These are phyloP conservation scores for Alternaria postmessia DNA, from an alignment of 2,329 filamentous ascomycete genomes.

Conservation along the genomic window DNA sequence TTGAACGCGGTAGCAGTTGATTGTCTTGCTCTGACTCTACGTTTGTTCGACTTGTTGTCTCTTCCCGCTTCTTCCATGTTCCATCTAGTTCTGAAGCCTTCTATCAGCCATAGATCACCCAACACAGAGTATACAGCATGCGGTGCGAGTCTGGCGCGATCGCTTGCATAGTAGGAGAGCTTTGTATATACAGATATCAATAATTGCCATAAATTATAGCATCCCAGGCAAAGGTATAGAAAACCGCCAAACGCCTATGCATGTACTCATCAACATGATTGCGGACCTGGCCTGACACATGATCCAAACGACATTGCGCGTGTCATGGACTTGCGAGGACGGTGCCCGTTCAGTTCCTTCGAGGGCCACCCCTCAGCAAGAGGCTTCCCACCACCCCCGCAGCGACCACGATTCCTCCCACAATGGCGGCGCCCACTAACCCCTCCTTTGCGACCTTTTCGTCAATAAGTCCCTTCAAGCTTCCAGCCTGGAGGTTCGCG, in stretches of 20 bases:
- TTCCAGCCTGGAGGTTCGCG: conserved; percentile 86
- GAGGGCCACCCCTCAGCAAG: conserved; percentile 74
- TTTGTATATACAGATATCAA: conserved; percentile 17
- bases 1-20: conserved; percentile 7
- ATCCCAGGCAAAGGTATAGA: conserved; percentile 29
- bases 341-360: conserved; percentile 59
- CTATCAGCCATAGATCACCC: neutral
- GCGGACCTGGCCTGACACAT: neutral
- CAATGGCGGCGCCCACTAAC: conserved; percentile 90
- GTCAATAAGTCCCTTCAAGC: conserved; percentile 87
- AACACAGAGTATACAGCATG: neutral
- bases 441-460: conserved; percentile 97
- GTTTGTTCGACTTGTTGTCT: conserved; percentile 31
- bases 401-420: conserved; percentile 89
- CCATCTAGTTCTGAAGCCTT: conserved; percentile 34
- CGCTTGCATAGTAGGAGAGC: conserved; percentile 1
- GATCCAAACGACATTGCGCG: neutral
- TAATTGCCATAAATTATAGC: conserved; percentile 15
- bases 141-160: neutral
- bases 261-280: conserved; percentile 18
- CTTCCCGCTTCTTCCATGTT: conserved; percentile 29
- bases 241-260: conserved; percentile 38
- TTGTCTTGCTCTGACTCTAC: conserved; percentile 32
- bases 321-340: neutral
- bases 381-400: conserved; percentile 93